Conservation (phyloP, 2,329 filamentous ascomycete genomes). For the Endocalyx cinctus region DNA sequence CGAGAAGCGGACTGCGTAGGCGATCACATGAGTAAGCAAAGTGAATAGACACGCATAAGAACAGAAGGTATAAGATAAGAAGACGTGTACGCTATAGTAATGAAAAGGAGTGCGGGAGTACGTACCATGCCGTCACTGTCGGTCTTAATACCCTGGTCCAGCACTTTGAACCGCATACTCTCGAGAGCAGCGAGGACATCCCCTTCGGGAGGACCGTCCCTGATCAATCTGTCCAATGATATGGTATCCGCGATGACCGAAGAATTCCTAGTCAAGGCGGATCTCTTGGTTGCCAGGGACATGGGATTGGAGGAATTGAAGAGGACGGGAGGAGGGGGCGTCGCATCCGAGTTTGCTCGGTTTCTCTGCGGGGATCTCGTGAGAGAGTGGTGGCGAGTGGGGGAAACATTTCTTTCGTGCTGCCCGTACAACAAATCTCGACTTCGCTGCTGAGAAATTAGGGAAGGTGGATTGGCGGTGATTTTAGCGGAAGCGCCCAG, state of each 20-base stretch:
- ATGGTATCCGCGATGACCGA: conserved; percentile 50
- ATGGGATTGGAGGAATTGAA: conserved; percentile 33
- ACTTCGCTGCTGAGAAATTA: conserved; percentile 60
- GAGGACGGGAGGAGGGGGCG: conserved; percentile 31
- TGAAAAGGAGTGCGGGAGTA: conserved; percentile 6
- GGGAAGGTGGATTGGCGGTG: conserved; percentile 41
- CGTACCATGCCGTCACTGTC: conserved; percentile 78
- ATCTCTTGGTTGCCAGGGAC: conserved; percentile 35
- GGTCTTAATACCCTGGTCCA: conserved; percentile 71
- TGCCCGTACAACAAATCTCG: too few relatives aligned
- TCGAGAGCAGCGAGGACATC: conserved; percentile 64
- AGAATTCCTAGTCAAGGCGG: conserved; percentile 39
- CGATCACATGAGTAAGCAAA: conserved; percentile 10
- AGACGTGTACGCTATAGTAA: too few relatives aligned
- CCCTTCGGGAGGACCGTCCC: conserved; percentile 72
- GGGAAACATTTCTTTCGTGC: conserved; percentile 29
- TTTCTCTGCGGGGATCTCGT: conserved; percentile 50
- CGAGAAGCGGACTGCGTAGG: conserved; percentile 71
- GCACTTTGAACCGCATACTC: conserved; percentile 66
- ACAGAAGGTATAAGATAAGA: too few relatives aligned
- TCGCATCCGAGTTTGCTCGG: conserved; percentile 71
- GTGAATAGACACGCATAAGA: too few relatives aligned
- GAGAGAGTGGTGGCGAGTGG: conserved; percentile 29
- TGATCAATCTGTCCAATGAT: conserved; percentile 69
- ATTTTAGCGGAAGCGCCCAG: conserved; percentile 50